phyloP scores from a whole-genome alignment of 2,329 filamentous ascomycete species.

The Alternaria brassicae region DNA sequence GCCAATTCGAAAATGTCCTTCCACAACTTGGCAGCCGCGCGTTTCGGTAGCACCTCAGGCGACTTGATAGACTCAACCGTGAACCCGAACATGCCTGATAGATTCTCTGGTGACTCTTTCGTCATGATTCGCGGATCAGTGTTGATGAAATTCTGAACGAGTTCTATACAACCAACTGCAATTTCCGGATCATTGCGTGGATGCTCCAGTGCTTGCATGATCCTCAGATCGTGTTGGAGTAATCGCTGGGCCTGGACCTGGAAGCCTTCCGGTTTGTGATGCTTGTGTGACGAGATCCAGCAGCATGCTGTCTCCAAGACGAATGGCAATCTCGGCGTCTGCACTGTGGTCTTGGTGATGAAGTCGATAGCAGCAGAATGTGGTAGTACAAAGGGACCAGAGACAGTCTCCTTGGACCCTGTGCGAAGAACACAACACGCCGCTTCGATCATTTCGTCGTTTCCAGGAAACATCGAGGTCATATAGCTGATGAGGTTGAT shows the following conservation, averaged over 20 bases:
- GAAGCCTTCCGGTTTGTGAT: constrained; percentile 52
- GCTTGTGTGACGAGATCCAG: constrained; percentile 60
- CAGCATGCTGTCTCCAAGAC: constrained; percentile 75
- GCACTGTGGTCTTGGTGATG: constrained; percentile 64
- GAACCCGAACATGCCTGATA: constrained; percentile 75
- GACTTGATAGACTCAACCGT: constrained; percentile 73
- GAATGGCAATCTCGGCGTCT: constrained; percentile 71
- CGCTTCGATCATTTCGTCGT: constrained; percentile 73
- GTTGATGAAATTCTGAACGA: constrained; percentile 69
- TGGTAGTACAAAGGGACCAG: constrained; percentile 79
- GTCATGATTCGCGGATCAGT: constrained; percentile 69
- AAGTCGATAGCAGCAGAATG: constrained; percentile 71
- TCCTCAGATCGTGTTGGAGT: constrained; percentile 67
- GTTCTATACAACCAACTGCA: constrained; percentile 75
- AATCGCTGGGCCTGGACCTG: constrained; percentile 40
- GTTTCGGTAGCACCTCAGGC: constrained; percentile 77
- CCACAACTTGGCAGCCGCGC: constrained; percentile 78
- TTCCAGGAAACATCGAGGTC: constrained; percentile 63
- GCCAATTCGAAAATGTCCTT: constrained; percentile 48
- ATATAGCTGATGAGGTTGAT: constrained; percentile 59
- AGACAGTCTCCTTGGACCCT: constrained; percentile 76
- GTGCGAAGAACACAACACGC: constrained; percentile 74
- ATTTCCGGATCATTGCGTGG: constrained; percentile 73
- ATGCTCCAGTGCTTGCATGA: constrained; percentile 68
- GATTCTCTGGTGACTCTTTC: constrained; percentile 62